Base-by-base conservation (phyloP, 352 stramenopile species). In the Pilasporangium apinafurcum region DNA sequence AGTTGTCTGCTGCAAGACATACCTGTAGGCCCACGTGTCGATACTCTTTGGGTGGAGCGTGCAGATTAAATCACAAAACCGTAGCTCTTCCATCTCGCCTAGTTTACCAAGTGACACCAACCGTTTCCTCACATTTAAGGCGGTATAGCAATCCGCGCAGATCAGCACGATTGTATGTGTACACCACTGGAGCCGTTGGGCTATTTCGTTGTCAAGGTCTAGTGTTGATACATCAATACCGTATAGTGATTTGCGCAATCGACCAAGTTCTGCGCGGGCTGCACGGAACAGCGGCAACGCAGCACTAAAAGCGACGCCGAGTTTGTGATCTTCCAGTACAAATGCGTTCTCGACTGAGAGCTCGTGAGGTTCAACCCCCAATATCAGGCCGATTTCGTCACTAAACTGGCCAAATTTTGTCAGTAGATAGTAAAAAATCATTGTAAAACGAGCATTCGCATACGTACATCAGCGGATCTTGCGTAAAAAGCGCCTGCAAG, bases 21-120 rank as follows among this genome's bases (percentile, higher is more conserved):
- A 89, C 76, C 81, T 60, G 42, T 92, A 86, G 3, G 80, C 77
- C 80, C 80, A 92, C 32, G 77, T 92, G 50, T 92, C 80, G 49
- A 90, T 90, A 45, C 81, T 92, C 63, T 92, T 92, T 0, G 81
- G 70, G 32, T 92, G 77, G 28, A 89, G 48, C 12, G 75, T 69
- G 46, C 88, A 85, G 9, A 92, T 67, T 17, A 92, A 51, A 44
- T 83, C 70, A 27, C 59, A 81, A 42, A 92, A 90, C 32, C 56
- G 56, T 39, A 86, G 48, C 38, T 92, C 81, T 7, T 68, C 43
- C 1, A 45, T 18, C 5, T 56, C 59, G 10, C 67, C 41, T 12
- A 88, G 53, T 44, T 43, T 59, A 3, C 68, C 67, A 18, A 62
- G 35, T 2, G 30, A 27, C 38, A 92, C 73, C 24, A 83, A 68